These are phyloP conservation scores for Rhizophagus sp. DNA, from an alignment of 192 early-diverging fungal genomes.

Conservation along the genomic window DNA sequence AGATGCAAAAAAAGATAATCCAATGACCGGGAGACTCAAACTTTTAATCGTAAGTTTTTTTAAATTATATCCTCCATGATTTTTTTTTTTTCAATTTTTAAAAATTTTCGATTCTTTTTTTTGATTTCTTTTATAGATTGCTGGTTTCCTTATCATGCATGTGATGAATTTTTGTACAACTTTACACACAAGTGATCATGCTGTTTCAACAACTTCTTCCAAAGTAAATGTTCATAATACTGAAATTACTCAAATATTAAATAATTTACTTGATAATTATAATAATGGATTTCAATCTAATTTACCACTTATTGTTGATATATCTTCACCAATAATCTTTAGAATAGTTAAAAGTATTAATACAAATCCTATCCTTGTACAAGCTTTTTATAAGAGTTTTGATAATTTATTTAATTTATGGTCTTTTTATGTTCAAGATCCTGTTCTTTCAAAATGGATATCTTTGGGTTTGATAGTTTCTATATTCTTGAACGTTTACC, in stretches of 20 bases:
- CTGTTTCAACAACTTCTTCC: slow-evolving; percentile 3
- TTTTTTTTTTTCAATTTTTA: neutral
- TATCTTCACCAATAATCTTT: slow-evolving; percentile 54
- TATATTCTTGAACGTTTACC: slow-evolving; percentile 57
- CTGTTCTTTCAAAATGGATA: slow-evolving; percentile 59
- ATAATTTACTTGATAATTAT: slow-evolving; percentile 46
- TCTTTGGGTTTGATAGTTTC: slow-evolving; percentile 49
- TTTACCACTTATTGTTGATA: slow-evolving; percentile 53
- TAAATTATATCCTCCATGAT: too few relatives aligned
- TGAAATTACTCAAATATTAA: slow-evolving; percentile 46
- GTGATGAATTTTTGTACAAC: slow-evolving; percentile 62
- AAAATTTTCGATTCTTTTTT: neutral
- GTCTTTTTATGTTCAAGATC: slow-evolving; percentile 56
- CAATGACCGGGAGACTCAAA: slow-evolving; percentile 60
- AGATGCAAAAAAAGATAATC: slow-evolving; percentile 47
- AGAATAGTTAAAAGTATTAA: slow-evolving; percentile 27
- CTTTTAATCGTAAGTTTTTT: slow-evolving; percentile 46
- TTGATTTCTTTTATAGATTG: slow-evolving; percentile 46
- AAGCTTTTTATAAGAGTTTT: slow-evolving; percentile 40
- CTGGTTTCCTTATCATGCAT: slow-evolving; percentile 66
- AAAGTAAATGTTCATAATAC: slow-evolving; percentile 46
- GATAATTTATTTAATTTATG: slow-evolving; percentile 49
- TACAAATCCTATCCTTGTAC: slow-evolving; percentile 34
- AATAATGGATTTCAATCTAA: slow-evolving; percentile 36
- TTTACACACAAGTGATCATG: slow-evolving; percentile 36